A percentile compares a stretch with the other conserved stretches of the same genome.
Conservation (phyloP, 202 grass and related monocot species). For the Cymbopogon flexuosus region DNA sequence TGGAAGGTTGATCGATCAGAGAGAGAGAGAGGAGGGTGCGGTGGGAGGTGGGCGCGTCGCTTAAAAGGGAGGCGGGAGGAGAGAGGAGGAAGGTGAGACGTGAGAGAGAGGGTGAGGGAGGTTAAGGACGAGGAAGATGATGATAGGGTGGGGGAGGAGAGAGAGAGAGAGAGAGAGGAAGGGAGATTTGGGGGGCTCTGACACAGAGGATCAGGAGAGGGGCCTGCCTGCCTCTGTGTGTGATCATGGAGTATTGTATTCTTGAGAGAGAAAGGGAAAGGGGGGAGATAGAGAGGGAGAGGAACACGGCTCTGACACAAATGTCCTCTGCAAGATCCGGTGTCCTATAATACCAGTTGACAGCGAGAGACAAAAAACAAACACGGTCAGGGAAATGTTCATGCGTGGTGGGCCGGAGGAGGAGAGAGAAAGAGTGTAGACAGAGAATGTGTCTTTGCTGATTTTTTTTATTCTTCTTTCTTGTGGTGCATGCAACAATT, state of each 20-base stretch:
- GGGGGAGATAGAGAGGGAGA: background rate
- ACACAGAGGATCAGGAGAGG: constrained; percentile 46
- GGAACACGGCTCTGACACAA: constrained; percentile 66
- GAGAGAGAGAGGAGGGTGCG: background rate
- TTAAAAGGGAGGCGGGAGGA: constrained; percentile 36
- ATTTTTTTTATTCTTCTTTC: background rate
- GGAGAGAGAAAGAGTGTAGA: background rate
- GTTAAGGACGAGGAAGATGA: constrained; percentile 32
- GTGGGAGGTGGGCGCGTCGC: constrained; percentile 7
- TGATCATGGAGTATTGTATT: constrained; percentile 25
- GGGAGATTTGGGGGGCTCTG: constrained; percentile 56
- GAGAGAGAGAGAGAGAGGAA: background rate
- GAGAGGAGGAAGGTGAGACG: background rate
- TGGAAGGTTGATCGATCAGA: background rate
- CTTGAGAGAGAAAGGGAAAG: constrained; percentile 28
- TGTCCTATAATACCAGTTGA: constrained; percentile 54
- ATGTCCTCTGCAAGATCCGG: constrained; percentile 48
- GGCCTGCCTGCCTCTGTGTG: constrained; percentile 25
- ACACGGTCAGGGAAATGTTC: background rate
- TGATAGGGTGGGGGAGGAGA: constrained; percentile 13
- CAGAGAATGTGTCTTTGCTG: background rate
- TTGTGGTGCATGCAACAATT: constrained; percentile 1
- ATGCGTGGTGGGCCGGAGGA: background rate
- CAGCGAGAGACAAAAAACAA: constrained; percentile 37
- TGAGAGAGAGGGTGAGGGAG: background rate